These are phyloP conservation scores for Yamadazyma dendronema DNA, from an alignment of 1,139 yeast species.

Conservation along the genomic window DNA sequence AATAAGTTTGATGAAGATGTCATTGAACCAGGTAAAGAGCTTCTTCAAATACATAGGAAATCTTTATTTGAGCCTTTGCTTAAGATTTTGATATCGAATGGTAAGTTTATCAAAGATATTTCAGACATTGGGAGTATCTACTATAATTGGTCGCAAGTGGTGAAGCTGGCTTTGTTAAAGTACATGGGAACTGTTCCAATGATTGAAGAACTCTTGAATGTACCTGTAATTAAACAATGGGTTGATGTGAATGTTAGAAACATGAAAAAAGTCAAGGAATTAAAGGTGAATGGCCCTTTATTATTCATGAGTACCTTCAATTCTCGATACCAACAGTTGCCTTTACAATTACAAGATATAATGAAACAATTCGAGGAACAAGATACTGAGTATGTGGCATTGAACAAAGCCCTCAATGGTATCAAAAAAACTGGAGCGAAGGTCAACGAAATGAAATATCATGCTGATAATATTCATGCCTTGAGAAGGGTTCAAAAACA, in stretches of 20 bases:
- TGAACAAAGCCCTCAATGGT: slow-evolving; percentile 52
- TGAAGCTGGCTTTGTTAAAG: slow-evolving; percentile 51
- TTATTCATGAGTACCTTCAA: slow-evolving; percentile 74
- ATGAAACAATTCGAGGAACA: slow-evolving; percentile 44
- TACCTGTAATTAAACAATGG: slow-evolving; percentile 52
- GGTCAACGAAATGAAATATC: slow-evolving; percentile 51
- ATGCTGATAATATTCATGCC: slow-evolving; percentile 53
- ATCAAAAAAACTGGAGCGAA: slow-evolving; percentile 36
- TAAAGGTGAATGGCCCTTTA: slow-evolving; percentile 55
- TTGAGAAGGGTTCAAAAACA: slow-evolving; percentile 47
- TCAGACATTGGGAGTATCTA: slow-evolving; percentile 60
- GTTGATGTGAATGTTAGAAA: slow-evolving; percentile 44
- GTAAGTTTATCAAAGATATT: slow-evolving; percentile 60
- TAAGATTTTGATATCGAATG: slow-evolving; percentile 46
- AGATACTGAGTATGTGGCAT: slow-evolving; percentile 54
- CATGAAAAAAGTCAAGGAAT: slow-evolving; percentile 40
- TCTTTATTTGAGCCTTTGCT: slow-evolving; percentile 54
- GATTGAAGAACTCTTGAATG: slow-evolving; percentile 31
- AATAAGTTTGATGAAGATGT: slow-evolving; percentile 61
- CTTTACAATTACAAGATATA: slow-evolving; percentile 64
- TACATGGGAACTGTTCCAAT: slow-evolving; percentile 53
- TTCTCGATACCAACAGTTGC: slow-evolving; percentile 69
- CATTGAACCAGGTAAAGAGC: slow-evolving; percentile 57
- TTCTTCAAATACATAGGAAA: slow-evolving; percentile 58
- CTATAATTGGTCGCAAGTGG: slow-evolving; percentile 58